phyloP scores from a whole-genome alignment of 345 rosid genomes.

The Stellera chamaejasme region DNA sequence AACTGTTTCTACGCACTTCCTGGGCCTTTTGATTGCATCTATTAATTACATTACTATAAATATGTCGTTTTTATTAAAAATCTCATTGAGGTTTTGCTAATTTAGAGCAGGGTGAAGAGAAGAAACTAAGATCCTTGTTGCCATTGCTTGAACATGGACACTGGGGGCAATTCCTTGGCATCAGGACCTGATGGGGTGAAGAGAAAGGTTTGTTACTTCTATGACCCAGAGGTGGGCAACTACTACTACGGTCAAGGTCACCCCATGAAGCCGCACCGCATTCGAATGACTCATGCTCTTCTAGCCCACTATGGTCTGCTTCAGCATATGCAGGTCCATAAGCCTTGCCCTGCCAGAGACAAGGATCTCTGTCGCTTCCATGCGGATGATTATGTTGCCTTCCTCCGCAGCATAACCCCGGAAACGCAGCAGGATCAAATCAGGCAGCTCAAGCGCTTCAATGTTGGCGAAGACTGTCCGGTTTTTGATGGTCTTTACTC shows the following conservation, averaged over 20 bases:
- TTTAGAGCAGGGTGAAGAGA: background rate
- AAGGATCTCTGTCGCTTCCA: slow-evolving; percentile 74
- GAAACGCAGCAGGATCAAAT: slow-evolving; percentile 69
- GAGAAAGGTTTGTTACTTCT: slow-evolving; percentile 61
- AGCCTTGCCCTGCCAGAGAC: slow-evolving; percentile 61
- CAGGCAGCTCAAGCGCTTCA: slow-evolving; percentile 60
- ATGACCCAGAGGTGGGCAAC: slow-evolving; percentile 73
- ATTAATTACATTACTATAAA: no score
- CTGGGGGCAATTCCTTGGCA: slow-evolving; percentile 47
- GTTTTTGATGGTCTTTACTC: slow-evolving; percentile 66
- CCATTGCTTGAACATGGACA: slow-evolving; percentile 27
- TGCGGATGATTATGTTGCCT: slow-evolving; percentile 54
- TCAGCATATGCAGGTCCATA: slow-evolving; percentile 60
- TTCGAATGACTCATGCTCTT: slow-evolving; percentile 50
- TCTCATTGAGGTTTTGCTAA: no score
- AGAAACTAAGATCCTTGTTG: slow-evolving; percentile 1
- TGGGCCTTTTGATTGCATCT: no score
- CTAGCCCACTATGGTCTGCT: slow-evolving; percentile 56
- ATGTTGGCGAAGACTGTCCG: slow-evolving; percentile 72
- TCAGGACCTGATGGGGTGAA: slow-evolving; percentile 57
- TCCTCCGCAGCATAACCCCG: slow-evolving; percentile 57
- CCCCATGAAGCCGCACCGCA: slow-evolving; percentile 63
- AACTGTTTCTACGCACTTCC: no score
- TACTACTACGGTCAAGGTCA: slow-evolving; percentile 59
- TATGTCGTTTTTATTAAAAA: no score